These are phyloP conservation scores for Sabuloglossum arenarium DNA, from an alignment of 495 filamentous ascomycete genomes.

Conservation along the genomic window DNA sequence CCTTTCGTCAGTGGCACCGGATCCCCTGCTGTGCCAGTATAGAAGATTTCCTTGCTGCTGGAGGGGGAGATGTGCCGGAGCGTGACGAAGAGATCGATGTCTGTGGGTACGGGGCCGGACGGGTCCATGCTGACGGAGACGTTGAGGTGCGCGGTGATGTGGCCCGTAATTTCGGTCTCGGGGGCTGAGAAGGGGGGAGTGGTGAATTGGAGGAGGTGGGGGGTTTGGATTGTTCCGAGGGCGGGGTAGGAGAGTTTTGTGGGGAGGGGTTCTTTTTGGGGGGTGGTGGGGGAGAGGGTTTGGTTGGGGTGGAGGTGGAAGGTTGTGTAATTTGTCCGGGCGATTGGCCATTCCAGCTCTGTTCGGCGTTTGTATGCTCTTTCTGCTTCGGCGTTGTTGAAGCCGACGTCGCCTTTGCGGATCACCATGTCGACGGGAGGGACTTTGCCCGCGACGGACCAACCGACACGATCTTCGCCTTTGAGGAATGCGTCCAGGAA, in stretches of 20 bases:
- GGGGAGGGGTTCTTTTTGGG: background rate
- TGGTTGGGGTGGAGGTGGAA: conserved; percentile 27
- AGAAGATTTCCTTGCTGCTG: conserved; percentile 39
- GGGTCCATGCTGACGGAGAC: conserved; percentile 29
- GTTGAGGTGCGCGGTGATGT: conserved; percentile 38
- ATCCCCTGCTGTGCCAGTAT: conserved; percentile 36
- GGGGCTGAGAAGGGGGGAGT: conserved; percentile 29
- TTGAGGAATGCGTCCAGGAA: conserved; percentile 51
- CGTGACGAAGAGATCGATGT: conserved; percentile 47
- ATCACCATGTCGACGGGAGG: conserved; percentile 34
- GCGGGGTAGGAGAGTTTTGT: conserved; percentile 31
- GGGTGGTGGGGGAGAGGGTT: conserved; percentile 12
- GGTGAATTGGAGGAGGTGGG: conserved; percentile 25
- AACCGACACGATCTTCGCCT: conserved; percentile 35
- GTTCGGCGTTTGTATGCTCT: conserved; percentile 24
- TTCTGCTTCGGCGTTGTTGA: conserved; percentile 36
- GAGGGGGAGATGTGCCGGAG: conserved; percentile 32
- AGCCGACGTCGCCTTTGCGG: conserved; percentile 39
- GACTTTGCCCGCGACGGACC: conserved; percentile 30
- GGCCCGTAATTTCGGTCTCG: conserved; percentile 45
- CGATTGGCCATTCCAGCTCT: conserved; percentile 43
- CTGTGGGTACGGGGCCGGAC: conserved; percentile 14
- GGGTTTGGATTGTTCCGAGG: conserved; percentile 26
- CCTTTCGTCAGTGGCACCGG: conserved; percentile 24
- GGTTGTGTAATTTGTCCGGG: conserved; percentile 34